Evolutionary conservation across 805 yeast genomes (phyloP).

Genomic region (Komagataella populi): DNA sequence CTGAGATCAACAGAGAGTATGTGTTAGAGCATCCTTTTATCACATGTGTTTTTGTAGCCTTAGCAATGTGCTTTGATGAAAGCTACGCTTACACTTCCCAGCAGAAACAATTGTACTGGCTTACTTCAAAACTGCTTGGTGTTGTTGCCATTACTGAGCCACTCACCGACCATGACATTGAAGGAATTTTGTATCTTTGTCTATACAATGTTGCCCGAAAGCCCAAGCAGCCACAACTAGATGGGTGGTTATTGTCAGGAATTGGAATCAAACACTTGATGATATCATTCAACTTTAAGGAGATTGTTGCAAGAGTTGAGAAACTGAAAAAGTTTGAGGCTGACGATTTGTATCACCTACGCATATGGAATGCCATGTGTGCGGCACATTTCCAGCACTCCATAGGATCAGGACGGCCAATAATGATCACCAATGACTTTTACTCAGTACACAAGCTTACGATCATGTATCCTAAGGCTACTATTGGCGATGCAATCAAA

Average conservation of each 20-base stretch:
- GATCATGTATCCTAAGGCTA: constrained; percentile 33
- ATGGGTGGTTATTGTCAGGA: constrained; percentile 38
- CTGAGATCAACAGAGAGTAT: constrained; percentile 27
- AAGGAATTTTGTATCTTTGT: constrained; percentile 41
- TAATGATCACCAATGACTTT: constrained; percentile 23
- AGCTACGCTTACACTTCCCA: constrained; percentile 32
- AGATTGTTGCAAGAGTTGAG: constrained; percentile 23
- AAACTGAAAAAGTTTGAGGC: constrained; percentile 9
- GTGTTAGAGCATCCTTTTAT: constrained; percentile 39
- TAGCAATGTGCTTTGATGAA: constrained; percentile 45
- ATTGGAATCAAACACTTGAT: constrained; percentile 36
- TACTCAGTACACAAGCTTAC: constrained; percentile 28
- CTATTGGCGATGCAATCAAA: constrained; percentile 40
- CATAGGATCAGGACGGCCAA: constrained; percentile 34
- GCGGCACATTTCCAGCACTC: constrained; percentile 38
- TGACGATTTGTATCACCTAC: constrained; percentile 35
- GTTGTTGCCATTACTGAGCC: constrained; percentile 35
- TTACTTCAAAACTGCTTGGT: constrained; percentile 36
- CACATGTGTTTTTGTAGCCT: constrained; percentile 35
- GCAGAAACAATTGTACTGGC: constrained; percentile 29
- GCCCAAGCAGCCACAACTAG: constrained; percentile 36
- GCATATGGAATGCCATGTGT: constrained; percentile 39
- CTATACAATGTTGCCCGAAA: constrained; percentile 41
- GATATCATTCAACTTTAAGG: constrained; percentile 29
- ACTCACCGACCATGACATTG: constrained; percentile 46